Base-by-base conservation (phyloP, 2,329 filamentous ascomycete species). In the Paracoccidioides brasiliensis region DNA sequence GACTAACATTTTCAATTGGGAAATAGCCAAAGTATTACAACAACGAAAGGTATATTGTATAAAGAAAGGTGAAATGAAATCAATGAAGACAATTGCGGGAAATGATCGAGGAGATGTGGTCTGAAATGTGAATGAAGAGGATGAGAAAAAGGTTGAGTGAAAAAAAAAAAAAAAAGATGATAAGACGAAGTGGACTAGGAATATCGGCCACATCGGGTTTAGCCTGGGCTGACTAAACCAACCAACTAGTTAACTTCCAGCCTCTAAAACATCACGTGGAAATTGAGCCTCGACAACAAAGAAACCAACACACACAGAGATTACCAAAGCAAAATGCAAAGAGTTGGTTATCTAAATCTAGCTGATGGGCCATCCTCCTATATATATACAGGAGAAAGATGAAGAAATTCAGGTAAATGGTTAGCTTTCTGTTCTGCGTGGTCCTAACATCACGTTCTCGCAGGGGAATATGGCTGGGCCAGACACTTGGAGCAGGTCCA, bases 1-100 rank as follows among this genome's bases (percentile, higher is more conserved):
- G n/a, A 43, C 55, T 33, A 32, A 56, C 55, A 56, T 56, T 56
- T 45, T 56, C 42, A 53, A 53, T 48, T 8, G 30, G 33, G 40
- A 49, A 49, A 10, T 42, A 42, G 8, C 15, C 22, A 32, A 35
- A 43, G n/a, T 52, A 52, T 52, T 43, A 52, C 38, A 52, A 44
- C 37, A 37, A 30, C 28, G 28, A 52, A 22, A 52, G 30, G 10
- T 52, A 52, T 52, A 40, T 42, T 14, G n/a, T 37, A 30, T 15
- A 32, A 22, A 22, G 30, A 22, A 35, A 45, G 28, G 44, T 42
- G 14, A n/a, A 53, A 15, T 44, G 8, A 35, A 37, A 53, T 44
- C 7, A 53, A 35, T 14, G 30, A 53, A 15, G 12, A 45, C 8
- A 53, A 44, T 30, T 45, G 45, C 22, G 3, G 22, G 32, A 15